A percentile compares a stretch with the other conserved stretches of the same genome.
These are phyloP conservation scores for Penicillium flavigenum DNA, from an alignment of 495 filamentous ascomycete genomes.

Conservation along the genomic window DNA sequence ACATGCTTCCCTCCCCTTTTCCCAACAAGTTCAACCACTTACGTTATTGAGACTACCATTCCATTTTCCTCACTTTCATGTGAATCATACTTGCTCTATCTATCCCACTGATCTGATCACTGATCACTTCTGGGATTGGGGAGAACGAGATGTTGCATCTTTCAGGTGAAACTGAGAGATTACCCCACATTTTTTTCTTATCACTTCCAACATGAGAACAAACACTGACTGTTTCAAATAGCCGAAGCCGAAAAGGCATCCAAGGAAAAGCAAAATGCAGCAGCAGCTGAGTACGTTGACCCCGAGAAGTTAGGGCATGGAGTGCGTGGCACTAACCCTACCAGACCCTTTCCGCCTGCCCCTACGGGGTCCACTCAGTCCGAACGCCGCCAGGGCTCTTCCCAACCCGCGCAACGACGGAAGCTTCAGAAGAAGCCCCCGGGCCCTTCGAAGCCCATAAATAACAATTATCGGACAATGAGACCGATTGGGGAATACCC, in stretches of 20 bases:
- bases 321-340: slow-evolving; percentile 28
- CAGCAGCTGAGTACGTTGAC: slow-evolving; percentile 4
- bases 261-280: not conserved
- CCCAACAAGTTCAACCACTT: not conserved
- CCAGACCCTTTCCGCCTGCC: slow-evolving; percentile 27
- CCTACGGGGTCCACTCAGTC: slow-evolving; percentile 24
- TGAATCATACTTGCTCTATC: not conserved
- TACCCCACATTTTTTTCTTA: not conserved
- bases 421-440: slow-evolving; percentile 21
- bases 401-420: slow-evolving; percentile 19
- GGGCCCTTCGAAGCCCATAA: slow-evolving; percentile 11
- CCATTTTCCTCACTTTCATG: not conserved
- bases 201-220: not conserved
- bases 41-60: not conserved
- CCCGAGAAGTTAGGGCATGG: slow-evolving; percentile 22
- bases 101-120: not conserved
- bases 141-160: not conserved
- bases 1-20: not conserved
- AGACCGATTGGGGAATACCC: slow-evolving; percentile 31
- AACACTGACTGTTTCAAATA: not conserved
- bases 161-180: not conserved
- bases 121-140: slow-evolving; percentile 1
- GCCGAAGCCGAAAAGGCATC: not conserved
- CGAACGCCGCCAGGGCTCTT: slow-evolving; percentile 15
- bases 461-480: slow-evolving; percentile 18